Conservation (phyloP, 331 rosid species). For the Acacia pycnantha region DNA sequence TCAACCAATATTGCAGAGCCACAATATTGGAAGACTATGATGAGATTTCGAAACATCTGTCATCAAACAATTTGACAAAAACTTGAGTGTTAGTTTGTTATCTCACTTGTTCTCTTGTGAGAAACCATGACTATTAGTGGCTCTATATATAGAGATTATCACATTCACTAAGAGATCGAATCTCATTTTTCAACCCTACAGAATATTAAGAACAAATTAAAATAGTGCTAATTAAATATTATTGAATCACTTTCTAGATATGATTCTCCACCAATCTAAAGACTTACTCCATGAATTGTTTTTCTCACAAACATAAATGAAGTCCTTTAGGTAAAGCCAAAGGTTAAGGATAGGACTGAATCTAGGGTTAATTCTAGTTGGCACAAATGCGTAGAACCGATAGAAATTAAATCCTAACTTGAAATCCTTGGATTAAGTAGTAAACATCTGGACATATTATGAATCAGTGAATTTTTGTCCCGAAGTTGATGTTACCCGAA, state of each 20-base stretch:
- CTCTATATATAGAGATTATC: neutral
- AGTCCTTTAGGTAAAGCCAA: neutral
- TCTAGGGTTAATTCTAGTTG: too few species aligned
- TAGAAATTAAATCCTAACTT: too few species aligned
- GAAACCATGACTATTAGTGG: neutral
- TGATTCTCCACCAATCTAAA: neutral
- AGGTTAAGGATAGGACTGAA: neutral
- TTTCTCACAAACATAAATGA: neutral
- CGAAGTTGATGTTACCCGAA: too few species aligned
- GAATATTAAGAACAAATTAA: neutral
- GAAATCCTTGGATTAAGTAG: too few species aligned
- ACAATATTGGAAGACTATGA: slow-evolving; percentile 2
- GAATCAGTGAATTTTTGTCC: too few species aligned
- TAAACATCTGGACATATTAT: too few species aligned
- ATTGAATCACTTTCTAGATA: neutral
- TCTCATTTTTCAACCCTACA: neutral
- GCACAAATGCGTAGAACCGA: too few species aligned
- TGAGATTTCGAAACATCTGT: neutral
- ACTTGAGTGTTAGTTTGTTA: neutral
- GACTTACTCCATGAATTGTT: neutral
- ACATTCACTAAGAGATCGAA: neutral
- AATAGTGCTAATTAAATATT: neutral
- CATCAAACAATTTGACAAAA: neutral
- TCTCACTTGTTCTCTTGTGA: neutral
- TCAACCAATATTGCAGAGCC: neutral